Conservation (phyloP, 768 basidiomycete genomes). For the Sistotremastrum suecicum region DNA sequence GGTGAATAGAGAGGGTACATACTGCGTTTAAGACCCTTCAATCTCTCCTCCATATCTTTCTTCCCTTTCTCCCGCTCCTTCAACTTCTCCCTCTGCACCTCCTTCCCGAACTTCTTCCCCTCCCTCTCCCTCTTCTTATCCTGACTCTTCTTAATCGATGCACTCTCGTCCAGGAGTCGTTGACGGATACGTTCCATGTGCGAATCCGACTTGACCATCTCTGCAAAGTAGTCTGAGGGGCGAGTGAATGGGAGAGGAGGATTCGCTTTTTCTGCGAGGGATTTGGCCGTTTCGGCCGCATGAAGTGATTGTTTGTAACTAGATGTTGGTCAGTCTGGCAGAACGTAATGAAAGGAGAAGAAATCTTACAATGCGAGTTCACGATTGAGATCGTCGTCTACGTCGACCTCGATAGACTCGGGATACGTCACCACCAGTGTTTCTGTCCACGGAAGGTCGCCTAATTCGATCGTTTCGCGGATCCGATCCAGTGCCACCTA, state of each 20-base stretch:
- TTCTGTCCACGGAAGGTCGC: slow-evolving; percentile 74
- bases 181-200: slow-evolving; percentile 98
- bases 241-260: slow-evolving; percentile 70
- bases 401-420: slow-evolving; percentile 57
- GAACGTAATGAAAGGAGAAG: not conserved
- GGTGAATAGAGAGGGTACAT: slow-evolving; percentile 15
- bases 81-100: slow-evolving; percentile 89
- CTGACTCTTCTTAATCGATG: slow-evolving; percentile 82
- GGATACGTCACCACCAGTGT: slow-evolving; percentile 64
- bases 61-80: slow-evolving; percentile 81
- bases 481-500: slow-evolving; percentile 74
- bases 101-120: slow-evolving; percentile 96
- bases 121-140: slow-evolving; percentile 85
- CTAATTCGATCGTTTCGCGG: slow-evolving; percentile 60
- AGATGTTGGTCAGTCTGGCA: slow-evolving; percentile 2
- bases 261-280: slow-evolving; percentile 63
- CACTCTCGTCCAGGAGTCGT: slow-evolving; percentile 74
- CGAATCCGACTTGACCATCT: slow-evolving; percentile 94
- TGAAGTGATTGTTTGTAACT: slow-evolving; percentile 96
- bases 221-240: slow-evolving; percentile 90
- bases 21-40: slow-evolving; percentile 88
- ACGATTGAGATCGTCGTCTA: slow-evolving; percentile 81
- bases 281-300: slow-evolving; percentile 57
- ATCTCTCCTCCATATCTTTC: slow-evolving; percentile 81
- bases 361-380: slow-evolving; percentile 84